Conservation (phyloP, 768 basidiomycete genomes). For the Boletales sp. region DNA sequence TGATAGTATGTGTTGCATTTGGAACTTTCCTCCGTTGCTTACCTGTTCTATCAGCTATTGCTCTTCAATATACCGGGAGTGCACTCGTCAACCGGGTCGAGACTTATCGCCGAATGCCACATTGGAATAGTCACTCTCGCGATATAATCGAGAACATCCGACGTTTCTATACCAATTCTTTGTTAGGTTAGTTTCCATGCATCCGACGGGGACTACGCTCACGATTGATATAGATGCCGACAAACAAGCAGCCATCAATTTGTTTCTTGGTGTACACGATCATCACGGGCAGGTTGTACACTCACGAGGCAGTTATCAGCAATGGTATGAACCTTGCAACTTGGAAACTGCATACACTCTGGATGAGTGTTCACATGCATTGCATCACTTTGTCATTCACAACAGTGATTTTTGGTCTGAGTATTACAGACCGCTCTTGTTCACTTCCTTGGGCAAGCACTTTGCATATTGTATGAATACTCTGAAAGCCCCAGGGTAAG, state of each 20-base stretch:
- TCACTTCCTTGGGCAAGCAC: constrained; percentile 83
- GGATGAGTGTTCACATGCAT: constrained; percentile 58
- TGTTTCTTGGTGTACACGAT: constrained; percentile 83
- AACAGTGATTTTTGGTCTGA: constrained; percentile 82
- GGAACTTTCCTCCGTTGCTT: background rate
- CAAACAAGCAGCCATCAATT: constrained; percentile 95
- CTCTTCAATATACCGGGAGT: constrained; percentile 94
- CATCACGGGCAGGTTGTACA: constrained; percentile 49
- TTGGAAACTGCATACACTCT: constrained; percentile 65
- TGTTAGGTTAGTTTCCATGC: constrained; percentile 55
- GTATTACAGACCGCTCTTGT: constrained; percentile 81
- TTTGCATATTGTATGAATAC: constrained; percentile 95
- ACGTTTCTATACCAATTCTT: constrained; percentile 91
- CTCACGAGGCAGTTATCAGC: constrained; percentile 68
- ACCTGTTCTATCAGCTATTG: constrained; percentile 58
- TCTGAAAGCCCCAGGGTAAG: constrained; percentile 76
- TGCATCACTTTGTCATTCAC: constrained; percentile 56
- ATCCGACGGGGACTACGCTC: background rate
- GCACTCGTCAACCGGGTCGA: constrained; percentile 95
- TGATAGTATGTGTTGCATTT: constrained; percentile 60
- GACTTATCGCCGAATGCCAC: constrained; percentile 91
- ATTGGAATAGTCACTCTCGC: constrained; percentile 96
- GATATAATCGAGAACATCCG: constrained; percentile 95
- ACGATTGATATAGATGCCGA: constrained; percentile 67
- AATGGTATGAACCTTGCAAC: constrained; percentile 79